Evolutionary conservation across 2,329 filamentous ascomycete genomes (phyloP).

Genomic region (Botryotinia globosa): DNA sequence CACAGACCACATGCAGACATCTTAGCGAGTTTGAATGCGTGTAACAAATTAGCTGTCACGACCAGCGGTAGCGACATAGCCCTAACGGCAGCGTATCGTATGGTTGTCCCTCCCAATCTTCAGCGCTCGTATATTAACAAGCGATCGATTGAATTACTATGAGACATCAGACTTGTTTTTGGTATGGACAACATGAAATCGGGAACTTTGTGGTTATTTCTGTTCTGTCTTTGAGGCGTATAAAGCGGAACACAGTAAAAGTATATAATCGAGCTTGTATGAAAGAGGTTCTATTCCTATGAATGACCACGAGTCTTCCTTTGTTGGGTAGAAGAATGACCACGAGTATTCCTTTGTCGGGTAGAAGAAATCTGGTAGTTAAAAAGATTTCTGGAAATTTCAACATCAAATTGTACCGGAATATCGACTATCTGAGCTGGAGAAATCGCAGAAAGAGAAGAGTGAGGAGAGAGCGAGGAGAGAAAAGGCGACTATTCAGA

Average conservation of each 20-base stretch:
- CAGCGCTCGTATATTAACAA: too few relatives aligned
- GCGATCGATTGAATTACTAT: too few relatives aligned
- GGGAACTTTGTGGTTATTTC: background rate
- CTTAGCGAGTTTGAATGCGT: background rate
- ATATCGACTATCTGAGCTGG: background rate
- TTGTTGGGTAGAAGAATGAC: too few relatives aligned
- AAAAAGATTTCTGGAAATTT: too few relatives aligned
- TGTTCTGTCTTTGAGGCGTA: background rate
- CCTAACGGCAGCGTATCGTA: background rate
- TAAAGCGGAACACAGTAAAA: background rate
- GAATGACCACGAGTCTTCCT: fast-evolving
- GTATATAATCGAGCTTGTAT: background rate
- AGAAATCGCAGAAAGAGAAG: background rate
- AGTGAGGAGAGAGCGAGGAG: background rate
- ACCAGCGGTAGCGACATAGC: too few relatives aligned
- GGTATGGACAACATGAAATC: background rate
- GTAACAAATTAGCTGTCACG: background rate
- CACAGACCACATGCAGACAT: background rate
- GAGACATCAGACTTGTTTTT: too few relatives aligned
- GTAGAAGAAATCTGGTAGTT: background rate
- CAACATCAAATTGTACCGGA: background rate
- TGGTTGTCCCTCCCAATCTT: background rate
- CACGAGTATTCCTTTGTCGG: fast-evolving
- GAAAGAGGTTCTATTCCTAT: background rate
- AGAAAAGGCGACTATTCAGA: background rate